Conservation (phyloP, 1,139 yeast genomes). For the Blastobotrys serpentis region DNA sequence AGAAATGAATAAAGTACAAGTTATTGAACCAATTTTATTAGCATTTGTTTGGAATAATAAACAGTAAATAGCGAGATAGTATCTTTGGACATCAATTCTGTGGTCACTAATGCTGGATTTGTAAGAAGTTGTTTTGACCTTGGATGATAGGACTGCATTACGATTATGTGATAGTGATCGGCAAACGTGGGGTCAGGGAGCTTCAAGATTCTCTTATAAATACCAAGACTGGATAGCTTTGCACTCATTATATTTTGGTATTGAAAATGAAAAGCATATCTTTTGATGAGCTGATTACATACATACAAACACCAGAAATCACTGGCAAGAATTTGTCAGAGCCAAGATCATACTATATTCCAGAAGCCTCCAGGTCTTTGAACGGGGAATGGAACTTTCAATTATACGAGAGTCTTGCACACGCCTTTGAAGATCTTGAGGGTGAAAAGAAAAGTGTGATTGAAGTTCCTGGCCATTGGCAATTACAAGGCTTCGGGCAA, state of each 20-base stretch:
- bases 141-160: too few species aligned
- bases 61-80: too few species aligned
- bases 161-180: too few species aligned
- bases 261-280: not conserved
- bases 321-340: conserved; percentile 1
- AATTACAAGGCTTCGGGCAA: conserved; percentile 39
- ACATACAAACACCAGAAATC: conserved; percentile 4
- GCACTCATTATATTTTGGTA: too few species aligned
- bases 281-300: not conserved
- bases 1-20: too few species aligned
- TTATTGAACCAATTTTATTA: too few species aligned
- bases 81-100: too few species aligned
- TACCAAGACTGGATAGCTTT: too few species aligned
- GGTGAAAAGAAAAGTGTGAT: conserved; percentile 24
- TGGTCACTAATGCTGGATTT: too few species aligned
- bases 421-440: not conserved
- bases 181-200: not conserved
- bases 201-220: too few species aligned
- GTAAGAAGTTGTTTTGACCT: too few species aligned
- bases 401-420: conserved; percentile 25
- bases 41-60: too few species aligned
- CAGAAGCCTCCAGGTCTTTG: conserved; percentile 26
- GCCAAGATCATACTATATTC: conserved; percentile 33
- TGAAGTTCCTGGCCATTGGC: conserved; percentile 43
- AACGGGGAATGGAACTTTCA: conserved; percentile 41